Conservation (phyloP, 2,329 filamentous ascomycete genomes). For the Cytospora leucostoma region DNA sequence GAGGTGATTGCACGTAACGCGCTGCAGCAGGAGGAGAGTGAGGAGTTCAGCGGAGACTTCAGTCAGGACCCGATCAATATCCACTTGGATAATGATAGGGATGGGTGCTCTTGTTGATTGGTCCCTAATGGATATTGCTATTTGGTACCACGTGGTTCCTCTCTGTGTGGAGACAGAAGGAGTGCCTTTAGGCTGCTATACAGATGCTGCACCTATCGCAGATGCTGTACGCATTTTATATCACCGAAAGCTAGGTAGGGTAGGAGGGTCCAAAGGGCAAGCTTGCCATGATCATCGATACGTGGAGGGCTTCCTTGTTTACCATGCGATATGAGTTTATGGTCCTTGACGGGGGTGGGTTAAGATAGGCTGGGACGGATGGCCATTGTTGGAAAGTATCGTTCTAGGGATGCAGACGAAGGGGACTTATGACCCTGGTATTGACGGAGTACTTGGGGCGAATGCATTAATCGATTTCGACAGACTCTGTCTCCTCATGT, state of each 20-base stretch:
- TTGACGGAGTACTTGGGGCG: slow-evolving; percentile 2
- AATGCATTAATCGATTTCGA: background rate
- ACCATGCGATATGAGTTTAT: slow-evolving; percentile 10
- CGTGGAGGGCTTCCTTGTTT: background rate
- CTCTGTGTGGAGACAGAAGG: background rate
- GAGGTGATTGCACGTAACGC: slow-evolving; percentile 95
- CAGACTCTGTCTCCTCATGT: background rate
- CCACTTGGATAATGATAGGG: slow-evolving; percentile 89
- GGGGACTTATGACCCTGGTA: background rate
- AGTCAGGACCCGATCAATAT: slow-evolving; percentile 93
- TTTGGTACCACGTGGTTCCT: background rate
- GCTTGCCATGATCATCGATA: slow-evolving; percentile 5
- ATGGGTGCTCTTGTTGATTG: slow-evolving; percentile 85
- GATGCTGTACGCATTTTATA: slow-evolving; percentile 12
- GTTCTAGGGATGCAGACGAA: slow-evolving; percentile 7
- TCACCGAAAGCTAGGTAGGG: slow-evolving; percentile 3
- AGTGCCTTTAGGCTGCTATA: slow-evolving; percentile 3
- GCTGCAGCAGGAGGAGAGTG: slow-evolving; percentile 92
- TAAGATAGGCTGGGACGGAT: slow-evolving; percentile 2
- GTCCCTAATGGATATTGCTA: background rate
- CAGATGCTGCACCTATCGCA: background rate
- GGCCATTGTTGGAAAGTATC: slow-evolving; percentile 10
- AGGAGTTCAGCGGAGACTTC: slow-evolving; percentile 97
- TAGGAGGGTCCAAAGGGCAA: background rate
- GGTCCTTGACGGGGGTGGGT: slow-evolving; percentile 4